Conservation (phyloP, 768 basidiomycete genomes). For the Hygrophorus pudorinus region DNA sequence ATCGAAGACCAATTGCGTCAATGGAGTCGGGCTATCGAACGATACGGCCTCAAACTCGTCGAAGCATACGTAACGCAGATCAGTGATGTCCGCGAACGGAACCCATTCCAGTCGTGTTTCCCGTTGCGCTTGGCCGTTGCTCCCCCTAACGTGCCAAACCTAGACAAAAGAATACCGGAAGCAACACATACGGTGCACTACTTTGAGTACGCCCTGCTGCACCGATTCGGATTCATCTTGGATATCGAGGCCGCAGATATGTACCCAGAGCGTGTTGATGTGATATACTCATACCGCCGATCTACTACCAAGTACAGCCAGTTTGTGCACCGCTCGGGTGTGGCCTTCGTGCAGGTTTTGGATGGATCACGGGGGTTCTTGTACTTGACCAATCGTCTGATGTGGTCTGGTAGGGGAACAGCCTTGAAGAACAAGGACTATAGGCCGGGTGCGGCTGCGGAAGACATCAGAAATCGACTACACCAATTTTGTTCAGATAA, state of each 20-base stretch:
- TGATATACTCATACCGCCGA: conserved; percentile 84
- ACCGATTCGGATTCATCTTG: conserved; percentile 71
- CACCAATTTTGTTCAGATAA: conserved; percentile 56
- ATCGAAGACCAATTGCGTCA: conserved; percentile 81
- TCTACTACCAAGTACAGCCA: conserved; percentile 74
- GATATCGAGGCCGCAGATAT: conserved; percentile 71
- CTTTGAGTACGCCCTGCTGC: conserved; percentile 74
- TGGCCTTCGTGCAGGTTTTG: conserved; percentile 83
- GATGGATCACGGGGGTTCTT: conserved; percentile 73
- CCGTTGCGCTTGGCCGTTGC: conserved; percentile 69
- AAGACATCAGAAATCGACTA: conserved; percentile 50
- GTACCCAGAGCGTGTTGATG: conserved; percentile 76
- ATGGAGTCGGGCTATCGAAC: conserved; percentile 77
- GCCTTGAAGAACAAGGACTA: conserved; percentile 45
- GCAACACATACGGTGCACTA: conserved; percentile 57
- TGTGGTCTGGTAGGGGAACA: conserved; percentile 57
- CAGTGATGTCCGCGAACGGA: conserved; percentile 73
- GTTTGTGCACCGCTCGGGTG: conserved; percentile 84
- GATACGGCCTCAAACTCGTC: conserved; percentile 84
- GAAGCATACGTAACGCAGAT: conserved; percentile 93
- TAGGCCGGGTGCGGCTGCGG: conserved; percentile 47
- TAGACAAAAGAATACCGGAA: conserved; percentile 59
- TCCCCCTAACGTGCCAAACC: conserved; percentile 61
- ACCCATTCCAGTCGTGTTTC: conserved; percentile 87
- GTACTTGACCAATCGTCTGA: conserved; percentile 83